Base-by-base conservation (phyloP, 1,284 basidiomycete species). In the Leccinum glutinopallens region DNA sequence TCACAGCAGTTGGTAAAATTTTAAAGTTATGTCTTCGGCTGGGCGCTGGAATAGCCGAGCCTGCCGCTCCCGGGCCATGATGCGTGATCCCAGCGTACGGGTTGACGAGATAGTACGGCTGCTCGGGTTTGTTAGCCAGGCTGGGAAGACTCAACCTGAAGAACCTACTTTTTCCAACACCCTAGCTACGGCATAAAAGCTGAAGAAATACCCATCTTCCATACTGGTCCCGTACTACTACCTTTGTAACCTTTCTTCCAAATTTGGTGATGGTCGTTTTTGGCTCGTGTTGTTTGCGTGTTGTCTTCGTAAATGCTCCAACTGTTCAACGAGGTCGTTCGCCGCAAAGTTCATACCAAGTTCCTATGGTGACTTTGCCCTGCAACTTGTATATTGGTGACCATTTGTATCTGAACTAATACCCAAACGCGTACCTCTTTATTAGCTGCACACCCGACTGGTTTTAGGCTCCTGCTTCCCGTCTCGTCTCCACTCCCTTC, bases 351-450 rank as follows among this genome's bases (percentile, higher is more conserved):
- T 58, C 17, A 35, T 55, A 17, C 29, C 57, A 62, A 59, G 70
- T 72, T 69, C 62, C 71, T 62, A 75, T 75, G 67, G 71, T 60
- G 56, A 74, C 58, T 41, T 15, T 53, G 15, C 19, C 8, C 22
- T 51, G 35, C 33, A 53, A 51, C 22, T 51, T 53, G 17, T 19
- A 12, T 32, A 49, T 22, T 6, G 17, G 17, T 17, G 12, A 17
- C 5, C 9, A 29, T 39, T 39, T 33, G 25, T 29, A 63, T 65
- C 25, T 41, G 60, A 58, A 33, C n/a, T 10, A 43, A 37, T 43
- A n/a, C 54, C 43, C 25, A 60, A 59, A 33, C 46, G 5, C 46
- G 29, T 54, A 32, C 25, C 5, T 57, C 49, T 55, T 53, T 58
- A 41, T 32, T 55, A 19, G 39, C 29, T 41, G 7, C 33, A 19